Evolutionary conservation across 805 yeast genomes (phyloP), one percentile per base, ranked within the genome.

Genomic region (Lachancea cidri): DNA sequence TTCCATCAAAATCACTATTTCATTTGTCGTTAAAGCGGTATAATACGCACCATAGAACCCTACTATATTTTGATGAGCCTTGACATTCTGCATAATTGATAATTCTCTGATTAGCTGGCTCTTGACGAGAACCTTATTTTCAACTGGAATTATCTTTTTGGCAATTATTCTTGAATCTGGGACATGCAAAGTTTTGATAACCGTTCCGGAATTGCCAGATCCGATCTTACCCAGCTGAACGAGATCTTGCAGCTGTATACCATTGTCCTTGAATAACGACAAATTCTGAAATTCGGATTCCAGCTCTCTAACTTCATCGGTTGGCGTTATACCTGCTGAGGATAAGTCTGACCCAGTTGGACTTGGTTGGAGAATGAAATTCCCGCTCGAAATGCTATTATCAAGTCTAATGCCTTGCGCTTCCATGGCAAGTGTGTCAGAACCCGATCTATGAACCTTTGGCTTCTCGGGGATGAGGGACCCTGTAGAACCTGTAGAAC

Each of bases 131-230:
- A 50, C 53, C 36, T 61, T 79, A 56, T 86, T 86, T 54, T 91
- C 98, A 19, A 93, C 77, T 47, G 83, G 88, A 24, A 93, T 86
- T 34, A 79, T 79, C 57, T 93, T 93, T 50, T 86, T 80, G 13
- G 98, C 98, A 87, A 93, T 85, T 22, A 83, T 76, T 44, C 80
- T 81, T 47, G 88, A 86, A 7, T 91, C 81, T 8, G 98, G 96
- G 4, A 86, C 74, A 62, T 93, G 98, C 39, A 87, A 66, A 9
- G 88, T 94, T 57, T 89, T 87, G 35, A 83, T 70, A 2, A 93
- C 99, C 1, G 87, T 80, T 2, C 99, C 99, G 9, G 96, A 87
- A 58, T 86, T 89, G 9, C 99, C 99, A 20, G 86, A 74, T 7
- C 99, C 99, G 38, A 93, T 70, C 46, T 79, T 80, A 45, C 86